These are phyloP conservation scores for Antitrichia curtipendula DNA, from an alignment of 225 moss, liverwort and hornwort species.

Conservation along the genomic window DNA sequence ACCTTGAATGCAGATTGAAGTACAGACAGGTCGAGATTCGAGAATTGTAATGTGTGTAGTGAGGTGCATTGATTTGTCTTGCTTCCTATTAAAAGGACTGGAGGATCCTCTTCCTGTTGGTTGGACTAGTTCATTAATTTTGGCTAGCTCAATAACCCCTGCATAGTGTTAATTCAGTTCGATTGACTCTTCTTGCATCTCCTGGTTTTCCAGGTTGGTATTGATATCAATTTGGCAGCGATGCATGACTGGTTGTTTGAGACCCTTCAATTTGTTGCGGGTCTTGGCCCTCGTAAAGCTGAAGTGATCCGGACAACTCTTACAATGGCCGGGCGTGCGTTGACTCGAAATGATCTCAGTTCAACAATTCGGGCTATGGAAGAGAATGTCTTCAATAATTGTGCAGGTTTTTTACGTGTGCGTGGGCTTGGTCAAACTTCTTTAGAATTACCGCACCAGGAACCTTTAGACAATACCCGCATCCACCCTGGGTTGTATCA, in stretches of 20 bases:
- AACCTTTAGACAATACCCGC: conserved; percentile 82
- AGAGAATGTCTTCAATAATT: conserved; percentile 67
- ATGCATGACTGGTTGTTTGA: conserved; percentile 85
- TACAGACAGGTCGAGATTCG: background rate
- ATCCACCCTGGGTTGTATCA: conserved; percentile 87
- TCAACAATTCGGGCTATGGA: conserved; percentile 50
- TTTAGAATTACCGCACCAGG: conserved; percentile 44
- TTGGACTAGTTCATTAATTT: background rate
- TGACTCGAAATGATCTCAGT: conserved; percentile 60
- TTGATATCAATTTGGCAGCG: conserved; percentile 82
- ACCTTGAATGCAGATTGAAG: background rate
- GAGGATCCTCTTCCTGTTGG: background rate
- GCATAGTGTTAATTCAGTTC: background rate
- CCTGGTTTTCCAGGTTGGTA: conserved; percentile 46
- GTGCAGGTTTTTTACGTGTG: conserved; percentile 81
- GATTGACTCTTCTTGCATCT: conserved; percentile 3
- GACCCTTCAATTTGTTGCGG: conserved; percentile 78
- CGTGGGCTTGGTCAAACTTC: conserved; percentile 66
- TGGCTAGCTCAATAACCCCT: background rate
- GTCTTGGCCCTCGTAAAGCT: conserved; percentile 92
- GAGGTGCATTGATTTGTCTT: background rate
- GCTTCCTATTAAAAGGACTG: background rate
- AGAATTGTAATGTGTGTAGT: background rate
- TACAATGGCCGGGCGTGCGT: conserved; percentile 57
- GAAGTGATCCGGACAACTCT: conserved; percentile 61